Evolutionary conservation across 176 grass and related monocot species (phyloP).

Genomic region (Zizania latifolia): DNA sequence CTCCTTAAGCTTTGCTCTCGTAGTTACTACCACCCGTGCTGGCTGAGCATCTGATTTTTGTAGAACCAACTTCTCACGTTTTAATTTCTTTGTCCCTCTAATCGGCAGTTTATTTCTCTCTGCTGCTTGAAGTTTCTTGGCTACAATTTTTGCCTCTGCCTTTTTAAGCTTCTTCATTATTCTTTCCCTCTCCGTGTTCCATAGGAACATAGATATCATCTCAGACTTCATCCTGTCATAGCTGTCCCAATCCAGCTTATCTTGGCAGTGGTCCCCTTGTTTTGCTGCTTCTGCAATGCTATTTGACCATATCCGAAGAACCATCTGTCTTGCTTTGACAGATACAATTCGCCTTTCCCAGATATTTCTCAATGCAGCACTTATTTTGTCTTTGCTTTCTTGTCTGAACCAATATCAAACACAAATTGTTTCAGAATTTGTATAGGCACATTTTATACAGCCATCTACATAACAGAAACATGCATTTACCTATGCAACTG

Average conservation of each 20-base stretch:
- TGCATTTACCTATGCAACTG: conserved; percentile 55
- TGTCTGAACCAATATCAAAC: conserved; percentile 39
- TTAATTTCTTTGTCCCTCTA: conserved; percentile 3
- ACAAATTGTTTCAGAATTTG: conserved; percentile 5
- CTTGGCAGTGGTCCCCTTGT: conserved; percentile 44
- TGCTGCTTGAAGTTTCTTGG: conserved; percentile 17
- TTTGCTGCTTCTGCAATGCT: conserved; percentile 62
- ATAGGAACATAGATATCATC: conserved; percentile 37
- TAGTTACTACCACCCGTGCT: conserved; percentile 17
- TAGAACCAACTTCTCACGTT: conserved; percentile 23
- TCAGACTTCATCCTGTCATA: conserved; percentile 55
- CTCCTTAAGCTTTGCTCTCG: conserved; percentile 62
- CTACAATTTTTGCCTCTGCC: conserved; percentile 18
- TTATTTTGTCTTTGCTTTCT: conserved; percentile 58
- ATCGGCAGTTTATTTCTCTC: conserved; percentile 20
- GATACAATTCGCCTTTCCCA: conserved; percentile 50
- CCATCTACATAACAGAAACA: conserved; percentile 6
- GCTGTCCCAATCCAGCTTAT: conserved; percentile 65
- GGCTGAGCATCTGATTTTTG: conserved; percentile 5
- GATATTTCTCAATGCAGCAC: conserved; percentile 44
- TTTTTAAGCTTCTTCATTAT: conserved; percentile 37
- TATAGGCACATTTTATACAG: background rate
- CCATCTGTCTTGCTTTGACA: conserved; percentile 36
- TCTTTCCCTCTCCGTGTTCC: conserved; percentile 33
- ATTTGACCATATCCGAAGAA: conserved; percentile 49